Evolutionary conservation across 2,329 filamentous ascomycete genomes (phyloP).

Genomic region (Gremmenia infestans): DNA sequence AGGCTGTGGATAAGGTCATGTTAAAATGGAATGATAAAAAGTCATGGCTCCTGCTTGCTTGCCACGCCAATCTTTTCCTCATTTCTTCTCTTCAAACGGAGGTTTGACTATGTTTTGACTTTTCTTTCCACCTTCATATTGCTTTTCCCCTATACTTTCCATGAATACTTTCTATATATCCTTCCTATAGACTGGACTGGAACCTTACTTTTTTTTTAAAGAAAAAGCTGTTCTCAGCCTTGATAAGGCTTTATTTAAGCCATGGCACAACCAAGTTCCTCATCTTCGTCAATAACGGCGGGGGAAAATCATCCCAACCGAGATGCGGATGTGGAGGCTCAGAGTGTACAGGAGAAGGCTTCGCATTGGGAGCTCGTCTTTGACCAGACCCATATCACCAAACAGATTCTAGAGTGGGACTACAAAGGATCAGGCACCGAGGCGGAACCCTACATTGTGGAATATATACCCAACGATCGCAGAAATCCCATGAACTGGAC

Average conservation of each 20-base stretch:
- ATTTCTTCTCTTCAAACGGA: too few relatives aligned
- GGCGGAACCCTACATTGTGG: constrained; percentile 38
- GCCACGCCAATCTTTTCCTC: too few relatives aligned
- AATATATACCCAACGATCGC: constrained; percentile 39
- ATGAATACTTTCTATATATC: too few relatives aligned
- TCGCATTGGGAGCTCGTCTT: constrained; percentile 38
- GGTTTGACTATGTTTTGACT: too few relatives aligned
- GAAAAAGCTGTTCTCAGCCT: neutral
- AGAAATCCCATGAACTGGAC: constrained; percentile 37
- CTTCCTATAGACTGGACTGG: too few relatives aligned
- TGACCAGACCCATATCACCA: constrained; percentile 42
- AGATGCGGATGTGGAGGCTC: constrained; percentile 16
- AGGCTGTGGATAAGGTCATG: too few relatives aligned
- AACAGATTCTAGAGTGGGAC: constrained; percentile 39
- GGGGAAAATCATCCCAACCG: constrained; percentile 6
- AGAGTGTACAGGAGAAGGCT: constrained; percentile 12
- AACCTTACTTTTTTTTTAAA: too few relatives aligned
- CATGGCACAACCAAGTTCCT: constrained; percentile 6
- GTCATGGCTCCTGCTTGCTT: too few relatives aligned
- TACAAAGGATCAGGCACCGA: constrained; percentile 37
- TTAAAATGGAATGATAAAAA: too few relatives aligned
- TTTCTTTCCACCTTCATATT: too few relatives aligned
- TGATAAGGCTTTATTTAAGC: neutral
- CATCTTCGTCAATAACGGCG: constrained; percentile 12
- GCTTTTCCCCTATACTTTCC: too few relatives aligned